These are phyloP conservation scores for Persicaria tinctoria DNA, from an alignment of 148 eudicot species.

Conservation along the genomic window DNA sequence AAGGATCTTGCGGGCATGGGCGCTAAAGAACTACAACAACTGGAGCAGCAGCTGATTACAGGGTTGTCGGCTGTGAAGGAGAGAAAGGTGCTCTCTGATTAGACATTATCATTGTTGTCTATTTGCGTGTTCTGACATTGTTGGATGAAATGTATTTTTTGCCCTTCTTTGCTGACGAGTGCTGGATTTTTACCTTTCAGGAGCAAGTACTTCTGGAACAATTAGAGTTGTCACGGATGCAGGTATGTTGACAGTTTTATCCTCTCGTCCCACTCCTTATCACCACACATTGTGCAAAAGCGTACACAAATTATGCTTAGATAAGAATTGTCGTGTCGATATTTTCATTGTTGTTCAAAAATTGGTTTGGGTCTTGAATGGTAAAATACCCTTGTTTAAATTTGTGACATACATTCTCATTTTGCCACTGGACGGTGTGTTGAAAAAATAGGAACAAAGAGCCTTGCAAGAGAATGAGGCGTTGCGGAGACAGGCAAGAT, in stretches of 20 bases:
- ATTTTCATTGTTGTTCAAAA: not conserved
- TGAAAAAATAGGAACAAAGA: slow-evolving; percentile 42
- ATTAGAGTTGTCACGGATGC: slow-evolving; percentile 40
- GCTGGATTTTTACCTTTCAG: slow-evolving; percentile 25
- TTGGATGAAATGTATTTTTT: not conserved
- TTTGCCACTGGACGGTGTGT: not conserved
- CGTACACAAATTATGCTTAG: not conserved
- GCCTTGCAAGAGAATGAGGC: slow-evolving; percentile 61
- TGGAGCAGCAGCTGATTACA: slow-evolving; percentile 59
- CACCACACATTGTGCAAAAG: not conserved
- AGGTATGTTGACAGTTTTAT: slow-evolving; percentile 25
- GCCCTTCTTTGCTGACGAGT: not conserved
- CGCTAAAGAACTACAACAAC: slow-evolving; percentile 45
- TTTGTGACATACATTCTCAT: not conserved
- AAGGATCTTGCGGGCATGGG: slow-evolving; percentile 51
- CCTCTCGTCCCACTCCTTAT: not conserved
- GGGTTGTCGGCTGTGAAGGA: slow-evolving; percentile 59
- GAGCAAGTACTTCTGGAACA: slow-evolving; percentile 57
- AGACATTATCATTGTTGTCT: not conserved
- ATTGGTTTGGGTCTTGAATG: not conserved
- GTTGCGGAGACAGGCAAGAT: slow-evolving; percentile 55
- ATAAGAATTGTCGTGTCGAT: not conserved
- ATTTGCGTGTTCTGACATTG: not conserved
- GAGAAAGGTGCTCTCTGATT: slow-evolving; percentile 38
- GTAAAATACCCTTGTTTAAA: not conserved